A percentile compares a stretch with the other conserved stretches of the same genome.
phyloP scores from a whole-genome alignment of 768 basidiomycete species.

The Tulasnella sp. region DNA sequence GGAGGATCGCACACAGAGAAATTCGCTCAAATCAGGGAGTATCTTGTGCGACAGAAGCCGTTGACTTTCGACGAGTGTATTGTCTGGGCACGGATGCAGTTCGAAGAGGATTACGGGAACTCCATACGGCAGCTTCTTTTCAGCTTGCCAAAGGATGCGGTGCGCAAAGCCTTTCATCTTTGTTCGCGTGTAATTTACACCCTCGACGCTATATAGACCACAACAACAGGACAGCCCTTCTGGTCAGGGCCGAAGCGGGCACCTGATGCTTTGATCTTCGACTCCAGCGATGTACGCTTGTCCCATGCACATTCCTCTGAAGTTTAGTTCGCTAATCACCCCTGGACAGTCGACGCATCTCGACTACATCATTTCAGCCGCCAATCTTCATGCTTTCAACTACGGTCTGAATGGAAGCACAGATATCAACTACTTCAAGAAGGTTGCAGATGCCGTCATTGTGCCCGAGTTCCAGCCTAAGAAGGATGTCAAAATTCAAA shows the following conservation, averaged over 20 bases:
- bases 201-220: constrained; percentile 29
- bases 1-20: constrained; percentile 88
- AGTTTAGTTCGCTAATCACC: background rate
- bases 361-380: constrained; percentile 80
- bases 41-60: constrained; percentile 84
- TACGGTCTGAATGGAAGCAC: constrained; percentile 89
- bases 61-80: constrained; percentile 96
- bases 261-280: constrained; percentile 79
- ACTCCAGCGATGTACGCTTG: constrained; percentile 70
- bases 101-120: constrained; percentile 88
- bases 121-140: constrained; percentile 85
- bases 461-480: constrained; percentile 91
- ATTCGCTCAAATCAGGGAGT: constrained; percentile 76
- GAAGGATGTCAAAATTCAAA: constrained; percentile 84
- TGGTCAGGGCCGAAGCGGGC: constrained; percentile 99
- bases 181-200: background rate
- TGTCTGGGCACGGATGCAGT: constrained; percentile 89
- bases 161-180: constrained; percentile 24
- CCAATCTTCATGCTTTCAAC: constrained; percentile 96
- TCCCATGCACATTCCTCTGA: constrained; percentile 10
- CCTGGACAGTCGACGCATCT: constrained; percentile 72
- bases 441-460: constrained; percentile 67
- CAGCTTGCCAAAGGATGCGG: constrained; percentile 89
- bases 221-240: constrained; percentile 89
- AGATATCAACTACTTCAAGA: constrained; percentile 68